phyloP scores from a whole-genome alignment of 768 basidiomycete genomes.

The Trametes villosa region DNA sequence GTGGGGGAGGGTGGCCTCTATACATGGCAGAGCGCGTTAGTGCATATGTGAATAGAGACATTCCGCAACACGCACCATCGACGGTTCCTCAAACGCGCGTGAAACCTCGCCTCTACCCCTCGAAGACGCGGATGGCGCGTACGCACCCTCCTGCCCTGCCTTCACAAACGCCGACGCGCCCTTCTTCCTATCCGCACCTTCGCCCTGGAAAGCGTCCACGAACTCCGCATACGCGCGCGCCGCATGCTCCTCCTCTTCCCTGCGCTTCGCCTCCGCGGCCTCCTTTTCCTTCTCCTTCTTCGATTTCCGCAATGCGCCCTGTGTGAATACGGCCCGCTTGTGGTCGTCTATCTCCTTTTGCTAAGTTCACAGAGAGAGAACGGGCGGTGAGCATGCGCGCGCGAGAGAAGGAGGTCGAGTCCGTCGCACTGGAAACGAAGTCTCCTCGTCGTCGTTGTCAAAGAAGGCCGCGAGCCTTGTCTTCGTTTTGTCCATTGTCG shows the following conservation, averaged over 20 bases:
- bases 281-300: conserved; percentile 92
- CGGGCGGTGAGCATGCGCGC: conserved; percentile 61
- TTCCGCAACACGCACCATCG: conserved; percentile 33
- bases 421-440: conserved; percentile 91
- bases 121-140: conserved; percentile 38
- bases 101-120: conserved; percentile 36
- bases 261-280: conserved; percentile 86
- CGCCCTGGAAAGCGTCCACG: conserved; percentile 81
- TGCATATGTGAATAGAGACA: conserved; percentile 3
- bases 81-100: conserved; percentile 37
- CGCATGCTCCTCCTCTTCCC: conserved; percentile 80
- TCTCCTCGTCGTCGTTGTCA: conserved; percentile 82
- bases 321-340: conserved; percentile 83
- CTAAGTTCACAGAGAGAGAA: conserved; percentile 52
- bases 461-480: conserved; percentile 78
- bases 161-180: conserved; percentile 65
- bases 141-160: conserved; percentile 55
- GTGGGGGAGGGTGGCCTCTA: conserved; percentile 64
- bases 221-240: conserved; percentile 85
- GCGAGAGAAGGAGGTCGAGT: conserved; percentile 63
- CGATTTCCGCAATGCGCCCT: conserved; percentile 88
- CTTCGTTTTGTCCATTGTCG: conserved; percentile 77
- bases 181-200: conserved; percentile 55
- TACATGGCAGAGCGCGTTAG: not conserved
- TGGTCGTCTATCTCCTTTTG: conserved; percentile 85